These are phyloP conservation scores for Closterium sp. DNA, from an alignment of 139 green algal species.

Conservation along the genomic window DNA sequence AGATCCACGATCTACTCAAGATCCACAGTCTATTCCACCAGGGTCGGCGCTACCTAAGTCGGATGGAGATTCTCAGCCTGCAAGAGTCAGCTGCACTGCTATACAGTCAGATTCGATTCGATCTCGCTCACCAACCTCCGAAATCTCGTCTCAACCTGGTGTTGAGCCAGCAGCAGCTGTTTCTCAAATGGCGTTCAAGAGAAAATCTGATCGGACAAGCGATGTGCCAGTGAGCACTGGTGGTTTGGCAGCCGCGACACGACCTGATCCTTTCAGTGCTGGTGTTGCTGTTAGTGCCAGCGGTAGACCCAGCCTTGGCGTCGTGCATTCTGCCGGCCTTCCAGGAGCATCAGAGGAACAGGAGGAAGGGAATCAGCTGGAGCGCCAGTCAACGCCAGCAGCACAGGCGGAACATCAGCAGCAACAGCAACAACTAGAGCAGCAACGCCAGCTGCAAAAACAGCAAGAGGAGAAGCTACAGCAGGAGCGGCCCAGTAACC, in stretches of 20 bases:
- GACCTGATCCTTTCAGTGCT: too few species aligned
- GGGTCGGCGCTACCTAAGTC: background rate
- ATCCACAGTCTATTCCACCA: too few species aligned
- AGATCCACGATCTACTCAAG: too few species aligned
- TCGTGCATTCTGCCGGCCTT: background rate
- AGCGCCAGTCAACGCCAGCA: background rate
- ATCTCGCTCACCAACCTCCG: background rate
- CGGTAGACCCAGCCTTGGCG: background rate
- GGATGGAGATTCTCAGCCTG: background rate
- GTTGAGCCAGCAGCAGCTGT: background rate
- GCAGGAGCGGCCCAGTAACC: too few species aligned
- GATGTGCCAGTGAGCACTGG: too few species aligned
- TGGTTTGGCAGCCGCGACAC: too few species aligned
- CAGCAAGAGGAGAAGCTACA: background rate
- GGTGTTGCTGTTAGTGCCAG: too few species aligned
- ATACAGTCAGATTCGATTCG: background rate
- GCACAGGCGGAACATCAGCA: too few species aligned
- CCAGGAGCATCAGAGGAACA: too few species aligned
- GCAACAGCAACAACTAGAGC: background rate
- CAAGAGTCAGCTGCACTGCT: background rate
- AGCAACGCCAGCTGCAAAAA: background rate
- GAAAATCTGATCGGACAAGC: too few species aligned
- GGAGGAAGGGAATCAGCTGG: background rate
- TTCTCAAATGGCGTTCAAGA: too few species aligned
- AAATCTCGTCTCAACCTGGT: background rate